Conservation (phyloP, 148 eudicot genomes). For the Amaranthus hypochondriacus region DNA sequence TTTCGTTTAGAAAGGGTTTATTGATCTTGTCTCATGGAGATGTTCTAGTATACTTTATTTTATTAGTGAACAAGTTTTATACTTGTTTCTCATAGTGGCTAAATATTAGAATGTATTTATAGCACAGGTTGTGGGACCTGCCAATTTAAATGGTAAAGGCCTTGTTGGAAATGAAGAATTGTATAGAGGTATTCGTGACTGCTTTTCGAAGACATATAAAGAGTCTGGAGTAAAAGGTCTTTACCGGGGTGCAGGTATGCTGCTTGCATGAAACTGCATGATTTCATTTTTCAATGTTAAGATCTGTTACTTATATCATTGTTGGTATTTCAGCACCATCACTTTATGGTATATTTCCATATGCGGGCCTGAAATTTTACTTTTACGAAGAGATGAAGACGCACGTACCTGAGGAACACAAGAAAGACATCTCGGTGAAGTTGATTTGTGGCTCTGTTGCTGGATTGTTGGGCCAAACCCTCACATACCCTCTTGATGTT, state of each 20-base stretch:
- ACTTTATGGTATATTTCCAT: conserved; percentile 91
- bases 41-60: neutral
- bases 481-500: conserved; percentile 93
- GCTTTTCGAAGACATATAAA: conserved; percentile 72
- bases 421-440: conserved; percentile 65
- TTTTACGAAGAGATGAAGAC: conserved; percentile 94
- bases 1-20: neutral
- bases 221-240: conserved; percentile 84
- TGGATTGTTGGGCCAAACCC: conserved; percentile 89
- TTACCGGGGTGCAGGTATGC: conserved; percentile 91
- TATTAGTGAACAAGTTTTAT: neutral
- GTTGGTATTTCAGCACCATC: conserved; percentile 66
- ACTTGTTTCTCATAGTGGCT: conserved; percentile 15
- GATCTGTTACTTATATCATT: conserved; percentile 15
- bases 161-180: conserved; percentile 46
- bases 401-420: conserved; percentile 66
- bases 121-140: conserved; percentile 71
- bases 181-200: conserved; percentile 75
- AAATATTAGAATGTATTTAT: conserved; percentile 16
- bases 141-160: conserved; percentile 46
- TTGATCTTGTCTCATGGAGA: neutral
- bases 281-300: neutral
- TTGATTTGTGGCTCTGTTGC: conserved; percentile 88
- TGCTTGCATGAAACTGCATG: conserved; percentile 8
- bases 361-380: conserved; percentile 90